Evolutionary conservation across 2,329 filamentous ascomycete genomes (phyloP), one percentile per base, ranked within the genome.

Genomic region (Ceratocystiopsis minuta): DNA sequence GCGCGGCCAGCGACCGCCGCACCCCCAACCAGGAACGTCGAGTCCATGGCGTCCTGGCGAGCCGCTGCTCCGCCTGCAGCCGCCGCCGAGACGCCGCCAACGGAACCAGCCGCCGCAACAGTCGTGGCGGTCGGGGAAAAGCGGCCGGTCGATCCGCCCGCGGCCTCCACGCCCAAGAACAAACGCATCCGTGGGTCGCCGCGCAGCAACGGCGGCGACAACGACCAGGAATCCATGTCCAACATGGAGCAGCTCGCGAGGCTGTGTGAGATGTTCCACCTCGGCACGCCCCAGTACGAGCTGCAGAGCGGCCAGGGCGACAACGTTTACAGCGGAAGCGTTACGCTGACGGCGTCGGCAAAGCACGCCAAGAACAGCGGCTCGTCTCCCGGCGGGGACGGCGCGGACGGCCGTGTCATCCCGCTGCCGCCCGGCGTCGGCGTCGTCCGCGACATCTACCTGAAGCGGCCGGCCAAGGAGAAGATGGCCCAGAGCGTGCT

Each of bases 401-500:
- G 24, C 24, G 24, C 5, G 6, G 24, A 28, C 4, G 24, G 5
- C 5, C 24, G 24, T 28, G 24, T 28, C 6, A 28, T 28, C 9
- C 24, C 24, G 2, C 47, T 62, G 6, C 60, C 63, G 1, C 40
- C 48, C 1, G 50, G 47, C 3, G 39, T 64, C 0, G 60, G 60
- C 3, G 28, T 48, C 6, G 58, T 68, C 5, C 41, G 35, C 1
- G 50, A 55, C 6, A 51, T 63, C 10, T 51, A 52, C 4, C 56
- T 60, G 3, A 58, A 55, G 48, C 55, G 52, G 36, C 45, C 52
- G 11, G 55, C 63, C 1, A 61, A 53, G 48, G 54, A 61, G 45
- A 52, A 51, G 42, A 51, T 70, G 4, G 63, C 65, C 0, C 55
- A 60, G 46, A 46, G 50, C 31, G 50, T 70, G 3, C 47, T 68